Conservation (phyloP, 78 protist genomes). For the Dictyostelium brefeldianum region DNA sequence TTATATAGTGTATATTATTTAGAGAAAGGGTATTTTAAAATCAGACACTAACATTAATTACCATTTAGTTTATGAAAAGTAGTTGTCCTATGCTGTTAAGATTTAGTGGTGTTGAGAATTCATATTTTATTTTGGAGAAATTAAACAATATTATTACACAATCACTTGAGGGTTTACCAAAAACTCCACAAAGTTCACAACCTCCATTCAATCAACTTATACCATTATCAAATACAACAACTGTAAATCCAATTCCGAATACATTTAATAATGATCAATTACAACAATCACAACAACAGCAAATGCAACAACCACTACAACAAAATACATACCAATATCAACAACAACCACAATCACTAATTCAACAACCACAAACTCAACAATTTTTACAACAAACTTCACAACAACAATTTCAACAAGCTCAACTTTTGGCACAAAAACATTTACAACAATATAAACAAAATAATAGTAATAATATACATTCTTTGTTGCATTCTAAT, state of each 20-base stretch:
- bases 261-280: slow-evolving; percentile 2
- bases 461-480: no score
- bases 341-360: slow-evolving; percentile 24
- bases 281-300: not conserved
- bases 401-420: slow-evolving; percentile 31
- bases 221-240: not conserved
- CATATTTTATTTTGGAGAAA: slow-evolving; percentile 30
- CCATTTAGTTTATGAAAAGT: slow-evolving; percentile 57
- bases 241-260: not conserved
- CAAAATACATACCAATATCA: slow-evolving; percentile 5
- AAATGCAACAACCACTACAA: not conserved
- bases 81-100: slow-evolving; percentile 22
- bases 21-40: no score
- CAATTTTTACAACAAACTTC: slow-evolving; percentile 21
- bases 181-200: not conserved
- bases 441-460: slow-evolving; percentile 32
- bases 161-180: slow-evolving; percentile 1
- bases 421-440: slow-evolving; percentile 20
- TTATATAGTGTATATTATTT: not conserved
- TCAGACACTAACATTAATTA: not conserved
- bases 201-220: not conserved
- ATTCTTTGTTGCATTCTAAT: no score
- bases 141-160: slow-evolving; percentile 5
- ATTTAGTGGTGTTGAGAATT: slow-evolving; percentile 21
- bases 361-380: slow-evolving; percentile 16